These are phyloP conservation scores for Sphaerulina vaccinii DNA, from an alignment of 2,329 filamentous ascomycete species.

Conservation along the genomic window DNA sequence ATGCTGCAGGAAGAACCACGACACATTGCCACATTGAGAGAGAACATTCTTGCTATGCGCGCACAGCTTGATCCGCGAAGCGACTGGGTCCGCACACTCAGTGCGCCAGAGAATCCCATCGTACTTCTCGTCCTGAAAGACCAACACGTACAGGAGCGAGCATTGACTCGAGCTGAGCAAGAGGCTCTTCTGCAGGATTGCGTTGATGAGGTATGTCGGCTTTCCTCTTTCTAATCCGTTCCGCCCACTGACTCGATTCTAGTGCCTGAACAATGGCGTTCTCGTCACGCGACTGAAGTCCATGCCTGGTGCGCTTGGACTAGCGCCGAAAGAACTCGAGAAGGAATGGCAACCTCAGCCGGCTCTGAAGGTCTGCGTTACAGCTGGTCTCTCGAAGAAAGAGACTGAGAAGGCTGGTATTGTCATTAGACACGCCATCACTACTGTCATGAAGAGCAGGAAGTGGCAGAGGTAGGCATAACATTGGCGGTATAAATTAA, in stretches of 20 bases:
- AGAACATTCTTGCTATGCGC: slow-evolving; percentile 83
- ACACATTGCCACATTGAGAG: slow-evolving; percentile 72
- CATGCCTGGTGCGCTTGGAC: slow-evolving; percentile 60
- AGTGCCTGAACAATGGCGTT: slow-evolving; percentile 84
- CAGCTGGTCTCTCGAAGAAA: slow-evolving; percentile 83
- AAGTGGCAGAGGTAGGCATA: slow-evolving; percentile 35
- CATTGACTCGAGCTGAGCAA: slow-evolving; percentile 68
- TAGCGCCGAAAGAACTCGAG: slow-evolving; percentile 62
- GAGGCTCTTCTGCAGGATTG: slow-evolving; percentile 82
- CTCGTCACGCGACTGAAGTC: slow-evolving; percentile 84
- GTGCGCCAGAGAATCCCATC: slow-evolving; percentile 79
- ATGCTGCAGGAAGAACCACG: slow-evolving; percentile 85
- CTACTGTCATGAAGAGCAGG: slow-evolving; percentile 71
- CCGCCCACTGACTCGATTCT: slow-evolving; percentile 15
- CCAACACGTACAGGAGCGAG: slow-evolving; percentile 71
- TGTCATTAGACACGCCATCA: slow-evolving; percentile 85
- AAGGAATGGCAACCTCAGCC: slow-evolving; percentile 67
- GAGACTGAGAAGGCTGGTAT: slow-evolving; percentile 93
- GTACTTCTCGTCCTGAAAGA: slow-evolving; percentile 81
- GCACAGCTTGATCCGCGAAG: slow-evolving; percentile 87
- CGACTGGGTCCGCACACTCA: slow-evolving; percentile 86
- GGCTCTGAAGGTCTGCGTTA: slow-evolving; percentile 87
- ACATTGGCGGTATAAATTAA: no score
- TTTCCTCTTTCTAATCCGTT: neutral
- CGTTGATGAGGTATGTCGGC: slow-evolving; percentile 80